Conservation (phyloP, 164 flowering plant species). For the Tinospora cordifolia region DNA sequence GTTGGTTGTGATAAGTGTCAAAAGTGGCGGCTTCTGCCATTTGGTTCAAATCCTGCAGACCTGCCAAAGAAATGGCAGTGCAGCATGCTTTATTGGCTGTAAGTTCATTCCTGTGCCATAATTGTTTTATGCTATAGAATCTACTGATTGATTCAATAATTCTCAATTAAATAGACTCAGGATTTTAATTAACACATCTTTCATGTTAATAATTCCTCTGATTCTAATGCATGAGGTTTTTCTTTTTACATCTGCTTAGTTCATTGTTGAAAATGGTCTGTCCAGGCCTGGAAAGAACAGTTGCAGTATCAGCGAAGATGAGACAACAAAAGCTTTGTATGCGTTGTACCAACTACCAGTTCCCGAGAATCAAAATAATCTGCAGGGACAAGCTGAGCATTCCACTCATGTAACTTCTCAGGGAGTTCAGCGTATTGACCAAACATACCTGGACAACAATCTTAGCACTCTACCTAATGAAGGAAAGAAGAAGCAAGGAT, state of each 20-base stretch:
- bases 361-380: constrained; percentile 32
- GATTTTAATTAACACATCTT: not conserved
- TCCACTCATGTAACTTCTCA: constrained; percentile 20
- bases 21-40: constrained; percentile 87
- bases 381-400: constrained; percentile 10
- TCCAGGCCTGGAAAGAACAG: constrained; percentile 83
- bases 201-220: not conserved
- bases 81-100: constrained; percentile 94
- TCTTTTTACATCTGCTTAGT: not conserved
- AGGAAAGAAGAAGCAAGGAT: constrained; percentile 44
- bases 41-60: constrained; percentile 43
- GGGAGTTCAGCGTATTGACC: constrained; percentile 26
- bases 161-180: not conserved
- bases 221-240: constrained; percentile 3
- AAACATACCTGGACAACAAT: constrained; percentile 21
- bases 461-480: constrained; percentile 17
- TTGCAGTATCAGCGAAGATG: constrained; percentile 68
- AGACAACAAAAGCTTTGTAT: constrained; percentile 59
- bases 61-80: constrained; percentile 93
- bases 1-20: constrained; percentile 85
- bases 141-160: not conserved
- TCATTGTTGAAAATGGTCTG: constrained; percentile 11
- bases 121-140: not conserved
- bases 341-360: constrained; percentile 42
- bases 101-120: constrained; percentile 33